Conservation (phyloP, 2,329 filamentous ascomycete species). For the Torrubiella hemipterigena region DNA sequence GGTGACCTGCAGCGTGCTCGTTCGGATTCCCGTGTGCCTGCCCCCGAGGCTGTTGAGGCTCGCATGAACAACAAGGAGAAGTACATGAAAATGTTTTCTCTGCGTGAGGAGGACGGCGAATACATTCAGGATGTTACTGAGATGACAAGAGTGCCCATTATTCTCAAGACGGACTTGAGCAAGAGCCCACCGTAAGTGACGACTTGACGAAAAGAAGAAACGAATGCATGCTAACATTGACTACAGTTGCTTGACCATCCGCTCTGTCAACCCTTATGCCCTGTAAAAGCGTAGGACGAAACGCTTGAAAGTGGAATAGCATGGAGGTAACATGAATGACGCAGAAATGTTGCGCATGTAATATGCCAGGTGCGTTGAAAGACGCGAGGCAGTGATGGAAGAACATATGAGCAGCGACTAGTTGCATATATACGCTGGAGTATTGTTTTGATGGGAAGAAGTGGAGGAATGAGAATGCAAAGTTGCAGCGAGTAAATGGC, state of each 20-base stretch:
- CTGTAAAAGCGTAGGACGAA: no score
- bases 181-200: slow-evolving; percentile 97
- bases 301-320: no score
- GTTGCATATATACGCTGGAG: no score
- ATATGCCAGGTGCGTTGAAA: no score
- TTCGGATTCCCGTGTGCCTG: slow-evolving; percentile 84
- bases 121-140: slow-evolving; percentile 98
- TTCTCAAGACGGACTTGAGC: slow-evolving; percentile 92
- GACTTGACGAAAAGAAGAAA: background rate
- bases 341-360: no score
- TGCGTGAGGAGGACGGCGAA: slow-evolving; percentile 85
- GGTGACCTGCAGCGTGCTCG: slow-evolving; percentile 73
- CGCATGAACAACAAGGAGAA: slow-evolving; percentile 91
- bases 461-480: no score
- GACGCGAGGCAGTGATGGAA: no score
- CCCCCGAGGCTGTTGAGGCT: slow-evolving; percentile 61
- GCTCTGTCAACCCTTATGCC: slow-evolving; percentile 70
- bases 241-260: slow-evolving; percentile 66
- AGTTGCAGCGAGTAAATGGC: no score
- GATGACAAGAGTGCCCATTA: slow-evolving; percentile 95
- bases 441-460: no score
- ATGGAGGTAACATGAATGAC: no score
- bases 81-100: slow-evolving; percentile 78
- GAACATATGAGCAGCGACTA: no score
- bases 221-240: slow-evolving; percentile 11